phyloP scores from a whole-genome alignment of 169 alveolate genomes.

The Plasmodium fragile region DNA sequence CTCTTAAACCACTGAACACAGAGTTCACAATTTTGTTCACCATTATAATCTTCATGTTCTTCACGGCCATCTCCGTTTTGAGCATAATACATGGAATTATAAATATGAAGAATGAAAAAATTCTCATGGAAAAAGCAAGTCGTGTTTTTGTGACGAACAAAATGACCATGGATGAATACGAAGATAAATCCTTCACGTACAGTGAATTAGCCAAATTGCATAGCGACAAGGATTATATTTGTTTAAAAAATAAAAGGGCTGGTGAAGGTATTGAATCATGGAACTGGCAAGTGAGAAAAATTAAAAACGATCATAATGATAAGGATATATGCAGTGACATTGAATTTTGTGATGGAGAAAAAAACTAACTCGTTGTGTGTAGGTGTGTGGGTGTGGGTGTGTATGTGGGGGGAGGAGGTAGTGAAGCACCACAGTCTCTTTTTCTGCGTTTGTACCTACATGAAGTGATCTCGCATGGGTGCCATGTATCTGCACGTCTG shows the following conservation, averaged over 20 bases:
- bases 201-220: constrained; percentile 75
- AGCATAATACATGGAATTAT: constrained; percentile 35
- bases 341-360: constrained; percentile 33
- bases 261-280: constrained; percentile 86
- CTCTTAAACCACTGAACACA: constrained; percentile 34
- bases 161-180: constrained; percentile 75
- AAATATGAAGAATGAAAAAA: constrained; percentile 37
- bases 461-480: background rate
- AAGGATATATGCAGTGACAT: constrained; percentile 68
- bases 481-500: background rate
- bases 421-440: background rate
- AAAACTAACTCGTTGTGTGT: background rate
- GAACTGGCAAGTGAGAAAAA: constrained; percentile 86
- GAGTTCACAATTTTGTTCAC: constrained; percentile 61
- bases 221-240: constrained; percentile 78
- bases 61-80: constrained; percentile 28
- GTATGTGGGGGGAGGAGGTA: background rate
- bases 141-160: constrained; percentile 75
- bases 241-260: constrained; percentile 81
- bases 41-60: constrained; percentile 29
- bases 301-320: constrained; percentile 39
- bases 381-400: no score
- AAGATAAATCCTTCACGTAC: constrained; percentile 77
- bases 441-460: background rate
- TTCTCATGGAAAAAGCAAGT: constrained; percentile 4